phyloP scores from a whole-genome alignment of 306 rosid genomes.

The Casuarina equisetifolia region DNA sequence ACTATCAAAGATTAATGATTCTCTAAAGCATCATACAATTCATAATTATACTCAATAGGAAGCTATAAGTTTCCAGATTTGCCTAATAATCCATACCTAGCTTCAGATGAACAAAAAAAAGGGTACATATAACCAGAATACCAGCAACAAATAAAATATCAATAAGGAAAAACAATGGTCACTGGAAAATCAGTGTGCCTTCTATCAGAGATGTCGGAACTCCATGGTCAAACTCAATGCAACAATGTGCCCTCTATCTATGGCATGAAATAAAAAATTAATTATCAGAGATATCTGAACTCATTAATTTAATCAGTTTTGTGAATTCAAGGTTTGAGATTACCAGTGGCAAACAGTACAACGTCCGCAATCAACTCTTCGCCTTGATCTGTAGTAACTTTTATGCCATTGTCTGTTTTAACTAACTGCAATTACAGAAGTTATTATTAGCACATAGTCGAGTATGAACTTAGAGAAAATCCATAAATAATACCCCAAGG shows the following conservation, averaged over 20 bases:
- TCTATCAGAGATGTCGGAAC: too few species aligned
- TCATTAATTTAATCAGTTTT: background rate
- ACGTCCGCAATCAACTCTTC: conserved; percentile 86
- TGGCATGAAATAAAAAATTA: background rate
- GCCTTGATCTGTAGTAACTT: conserved; percentile 86
- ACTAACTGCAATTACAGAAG: conserved; percentile 51
- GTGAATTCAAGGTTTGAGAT: conserved; percentile 18
- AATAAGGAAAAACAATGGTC: background rate
- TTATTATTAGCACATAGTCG: conserved; percentile 9
- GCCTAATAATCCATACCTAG: background rate
- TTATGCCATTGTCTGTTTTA: conserved; percentile 79
- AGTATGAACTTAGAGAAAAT: conserved; percentile 17
- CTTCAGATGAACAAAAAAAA: background rate
- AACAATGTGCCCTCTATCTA: conserved; percentile 1
- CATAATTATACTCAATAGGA: background rate
- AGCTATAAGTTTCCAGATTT: background rate
- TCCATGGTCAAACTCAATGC: conserved; percentile 1
- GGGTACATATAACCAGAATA: background rate
- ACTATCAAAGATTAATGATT: background rate
- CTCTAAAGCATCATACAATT: background rate
- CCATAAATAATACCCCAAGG: background rate
- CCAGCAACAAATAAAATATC: background rate
- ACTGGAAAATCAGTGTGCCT: background rate
- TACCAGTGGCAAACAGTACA: conserved; percentile 96
- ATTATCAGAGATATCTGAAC: background rate